A percentile compares a stretch with the other conserved stretches of the same genome.
These are phyloP conservation scores for Capsicum chinense DNA, from an alignment of 257 asterid species.

Conservation along the genomic window DNA sequence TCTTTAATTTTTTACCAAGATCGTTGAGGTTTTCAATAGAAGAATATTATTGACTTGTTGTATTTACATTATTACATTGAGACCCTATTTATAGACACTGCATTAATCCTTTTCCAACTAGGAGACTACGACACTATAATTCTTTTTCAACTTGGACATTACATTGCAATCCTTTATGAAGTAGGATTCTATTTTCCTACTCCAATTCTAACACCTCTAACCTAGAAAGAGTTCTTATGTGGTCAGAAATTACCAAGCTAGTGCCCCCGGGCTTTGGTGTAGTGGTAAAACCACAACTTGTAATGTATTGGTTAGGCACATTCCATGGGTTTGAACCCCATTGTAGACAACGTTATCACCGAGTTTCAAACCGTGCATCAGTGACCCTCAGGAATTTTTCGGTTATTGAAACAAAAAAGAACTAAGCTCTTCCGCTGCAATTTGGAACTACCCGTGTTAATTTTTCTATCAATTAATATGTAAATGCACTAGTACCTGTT, in stretches of 20 bases:
- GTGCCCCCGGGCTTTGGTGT: not conserved
- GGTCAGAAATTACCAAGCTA: conserved; percentile 3
- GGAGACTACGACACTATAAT: too few relatives aligned
- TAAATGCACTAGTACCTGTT: not conserved
- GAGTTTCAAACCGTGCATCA: not conserved
- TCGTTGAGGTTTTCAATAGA: too few relatives aligned
- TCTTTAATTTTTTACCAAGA: too few relatives aligned
- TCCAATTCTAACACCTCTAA: not conserved
- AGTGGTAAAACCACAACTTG: not conserved
- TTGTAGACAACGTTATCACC: too few relatives aligned
- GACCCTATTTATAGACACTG: too few relatives aligned
- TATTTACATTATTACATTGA: too few relatives aligned
- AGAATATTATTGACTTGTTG: too few relatives aligned
- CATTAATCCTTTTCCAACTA: too few relatives aligned
- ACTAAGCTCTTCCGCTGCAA: conserved; percentile 13
- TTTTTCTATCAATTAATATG: not conserved
- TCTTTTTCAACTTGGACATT: too few relatives aligned
- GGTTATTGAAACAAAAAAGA: not conserved
- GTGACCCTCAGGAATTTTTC: not conserved
- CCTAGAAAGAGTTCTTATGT: conserved; percentile 20
- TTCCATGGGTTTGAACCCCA: not conserved
- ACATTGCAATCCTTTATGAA: too few relatives aligned
- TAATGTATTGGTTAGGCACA: conserved; percentile 2
- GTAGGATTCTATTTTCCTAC: too few relatives aligned
- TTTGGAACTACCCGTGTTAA: not conserved